Percentiles rank a stretch among this genome's conserved stretches.
Conservation (phyloP, 2,329 filamentous ascomycete genomes). For the Dactylonectria macrodidyma region DNA sequence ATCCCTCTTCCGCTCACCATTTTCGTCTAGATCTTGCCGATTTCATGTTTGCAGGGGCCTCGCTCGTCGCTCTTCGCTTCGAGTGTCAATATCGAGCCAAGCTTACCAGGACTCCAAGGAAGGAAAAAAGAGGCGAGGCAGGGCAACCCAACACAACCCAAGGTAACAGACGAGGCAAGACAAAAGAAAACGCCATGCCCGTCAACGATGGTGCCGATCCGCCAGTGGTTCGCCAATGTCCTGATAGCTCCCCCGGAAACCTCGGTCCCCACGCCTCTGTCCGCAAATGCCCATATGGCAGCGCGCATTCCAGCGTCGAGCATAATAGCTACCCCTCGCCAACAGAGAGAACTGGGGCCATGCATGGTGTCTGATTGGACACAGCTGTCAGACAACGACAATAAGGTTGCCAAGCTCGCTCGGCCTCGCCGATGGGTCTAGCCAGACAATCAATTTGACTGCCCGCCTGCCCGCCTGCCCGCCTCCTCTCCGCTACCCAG, state of each 20-base stretch:
- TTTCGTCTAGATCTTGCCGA: constrained; percentile 11
- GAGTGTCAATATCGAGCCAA: constrained; percentile 21
- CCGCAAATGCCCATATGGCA: constrained; percentile 31
- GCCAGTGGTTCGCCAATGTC: constrained; percentile 23
- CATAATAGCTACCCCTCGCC: constrained; percentile 34
- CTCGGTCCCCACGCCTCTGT: constrained; percentile 35
- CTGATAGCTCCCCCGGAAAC: constrained; percentile 21
- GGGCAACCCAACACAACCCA: constrained; percentile 5
- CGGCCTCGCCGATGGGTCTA: constrained; percentile 47
- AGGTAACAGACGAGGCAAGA: constrained; percentile 17
- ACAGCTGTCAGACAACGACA: constrained; percentile 18
- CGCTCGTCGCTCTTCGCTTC: constrained; percentile 9
- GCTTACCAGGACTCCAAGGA: not conserved
- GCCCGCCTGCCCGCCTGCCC: constrained; percentile 27
- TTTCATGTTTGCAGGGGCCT: constrained; percentile 11
- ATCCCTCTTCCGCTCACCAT: constrained; percentile 13
- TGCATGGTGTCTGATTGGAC: constrained; percentile 37
- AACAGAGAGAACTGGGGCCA: constrained; percentile 32
- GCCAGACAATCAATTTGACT: constrained; percentile 39
- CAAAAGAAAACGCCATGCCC: constrained; percentile 23
- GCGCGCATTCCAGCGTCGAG: constrained; percentile 47
- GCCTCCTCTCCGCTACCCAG: constrained; percentile 28
- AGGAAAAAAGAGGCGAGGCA: constrained; percentile 4
- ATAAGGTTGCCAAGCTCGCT: constrained; percentile 48
- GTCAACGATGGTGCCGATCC: constrained; percentile 1